Percentiles rank a stretch among this genome's conserved stretches.
Evolutionary conservation across 139 green algal species (phyloP).

Genomic region (Medakamo hakoo): DNA sequence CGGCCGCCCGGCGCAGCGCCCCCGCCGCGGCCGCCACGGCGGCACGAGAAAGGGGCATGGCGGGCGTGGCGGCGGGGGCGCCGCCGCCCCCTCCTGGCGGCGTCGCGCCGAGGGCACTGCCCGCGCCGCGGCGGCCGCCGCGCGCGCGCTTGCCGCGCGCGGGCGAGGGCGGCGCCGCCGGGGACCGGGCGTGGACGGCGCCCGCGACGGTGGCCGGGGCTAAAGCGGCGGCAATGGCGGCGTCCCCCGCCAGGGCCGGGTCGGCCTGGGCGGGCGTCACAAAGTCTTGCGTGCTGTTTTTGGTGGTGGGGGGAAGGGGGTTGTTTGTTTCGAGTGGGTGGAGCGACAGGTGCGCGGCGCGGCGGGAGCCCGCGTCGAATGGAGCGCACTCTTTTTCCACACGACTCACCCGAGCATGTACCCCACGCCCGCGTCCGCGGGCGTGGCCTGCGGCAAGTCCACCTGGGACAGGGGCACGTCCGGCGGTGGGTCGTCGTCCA

Average conservation of each 20-base stretch:
- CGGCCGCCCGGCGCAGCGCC: not conserved
- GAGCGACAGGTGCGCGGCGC: not conserved
- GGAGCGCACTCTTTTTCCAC: not conserved
- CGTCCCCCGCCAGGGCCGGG: conserved; percentile 30
- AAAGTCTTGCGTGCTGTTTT: conserved; percentile 37
- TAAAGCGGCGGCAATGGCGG: conserved; percentile 6
- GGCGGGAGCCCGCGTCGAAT: not conserved
- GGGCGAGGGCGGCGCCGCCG: conserved; percentile 20
- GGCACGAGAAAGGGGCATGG: too few species aligned
- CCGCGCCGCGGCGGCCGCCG: conserved; percentile 1
- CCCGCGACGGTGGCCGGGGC: not conserved
- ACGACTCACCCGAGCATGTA: not conserved
- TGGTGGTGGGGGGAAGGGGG: too few species aligned
- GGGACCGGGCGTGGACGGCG: conserved; percentile 1
- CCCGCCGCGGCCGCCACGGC: not conserved
- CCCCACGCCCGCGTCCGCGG: not conserved
- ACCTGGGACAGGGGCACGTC: not conserved
- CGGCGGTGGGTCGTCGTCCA: not conserved
- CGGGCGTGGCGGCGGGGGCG: too few species aligned
- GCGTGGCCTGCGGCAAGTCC: too few species aligned
- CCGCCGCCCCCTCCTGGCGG: too few species aligned
- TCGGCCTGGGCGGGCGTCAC: conserved; percentile 18
- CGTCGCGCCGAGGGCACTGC: too few species aligned
- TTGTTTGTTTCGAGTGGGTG: too few species aligned
- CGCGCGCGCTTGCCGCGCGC: conserved; percentile 25